Conservation (phyloP, 1,284 basidiomycete genomes). For the Ganoderma sinense region DNA sequence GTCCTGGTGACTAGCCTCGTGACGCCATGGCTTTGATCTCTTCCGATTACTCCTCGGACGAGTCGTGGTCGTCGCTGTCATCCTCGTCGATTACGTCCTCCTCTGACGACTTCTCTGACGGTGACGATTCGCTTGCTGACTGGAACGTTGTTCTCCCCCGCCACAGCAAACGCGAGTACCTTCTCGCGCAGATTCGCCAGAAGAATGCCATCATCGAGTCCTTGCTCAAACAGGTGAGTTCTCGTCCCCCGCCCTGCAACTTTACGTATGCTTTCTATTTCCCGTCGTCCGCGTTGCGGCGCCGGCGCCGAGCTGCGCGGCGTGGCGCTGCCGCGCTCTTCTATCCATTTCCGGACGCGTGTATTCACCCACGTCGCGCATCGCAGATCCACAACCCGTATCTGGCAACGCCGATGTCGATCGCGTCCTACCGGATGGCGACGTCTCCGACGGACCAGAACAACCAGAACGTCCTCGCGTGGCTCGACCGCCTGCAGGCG, state of each 20-base stretch:
- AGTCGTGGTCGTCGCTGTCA: constrained; percentile 8
- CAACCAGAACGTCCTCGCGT: constrained; percentile 73
- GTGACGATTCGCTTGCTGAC: constrained; percentile 43
- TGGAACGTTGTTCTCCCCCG: constrained; percentile 35
- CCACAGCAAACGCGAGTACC: constrained; percentile 79
- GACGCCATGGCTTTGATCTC: constrained; percentile 9
- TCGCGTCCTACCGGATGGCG: constrained; percentile 77
- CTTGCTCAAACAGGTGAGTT: constrained; percentile 75
- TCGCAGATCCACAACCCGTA: constrained; percentile 79
- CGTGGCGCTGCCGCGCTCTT: neutral
- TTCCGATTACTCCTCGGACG: constrained; percentile 4
- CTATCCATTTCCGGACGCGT: constrained; percentile 6
- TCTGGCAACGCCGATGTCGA: constrained; percentile 76
- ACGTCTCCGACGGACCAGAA: constrained; percentile 74
- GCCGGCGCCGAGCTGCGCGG: constrained; percentile 2
- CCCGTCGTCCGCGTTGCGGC: neutral
- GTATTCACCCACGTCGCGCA: constrained; percentile 8
- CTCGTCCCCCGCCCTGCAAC: neutral
- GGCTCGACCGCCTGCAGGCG: constrained; percentile 62
- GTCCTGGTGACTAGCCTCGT: neutral
- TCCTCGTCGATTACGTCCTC: constrained; percentile 11
- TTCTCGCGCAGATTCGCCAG: constrained; percentile 81
- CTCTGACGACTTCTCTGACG: constrained; percentile 15
- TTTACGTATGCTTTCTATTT: neutral
- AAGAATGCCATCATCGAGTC: constrained; percentile 86